Evolutionary conservation across 495 filamentous ascomycete genomes (phyloP).

Genomic region (Xylaria nigripes): DNA sequence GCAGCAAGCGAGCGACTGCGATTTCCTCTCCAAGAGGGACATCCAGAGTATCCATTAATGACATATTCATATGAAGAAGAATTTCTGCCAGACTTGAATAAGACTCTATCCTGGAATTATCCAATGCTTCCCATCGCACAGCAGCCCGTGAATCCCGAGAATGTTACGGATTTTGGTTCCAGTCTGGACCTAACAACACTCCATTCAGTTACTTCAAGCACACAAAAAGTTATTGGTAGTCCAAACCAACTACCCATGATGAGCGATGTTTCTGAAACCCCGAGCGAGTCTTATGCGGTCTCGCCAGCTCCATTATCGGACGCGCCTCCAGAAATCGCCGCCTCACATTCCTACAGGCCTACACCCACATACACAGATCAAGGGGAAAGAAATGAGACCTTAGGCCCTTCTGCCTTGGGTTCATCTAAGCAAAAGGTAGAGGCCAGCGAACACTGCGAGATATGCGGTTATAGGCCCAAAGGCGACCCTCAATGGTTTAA

Average conservation of each 20-base stretch:
- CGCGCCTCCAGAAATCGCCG: background rate
- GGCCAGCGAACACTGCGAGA: conserved; percentile 33
- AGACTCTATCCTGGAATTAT: conserved; percentile 3
- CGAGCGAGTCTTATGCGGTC: conserved; percentile 13
- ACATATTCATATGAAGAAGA: conserved; percentile 6
- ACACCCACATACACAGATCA: conserved; percentile 9
- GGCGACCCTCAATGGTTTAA: conserved; percentile 47
- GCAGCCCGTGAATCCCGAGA: background rate
- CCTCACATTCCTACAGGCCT: conserved; percentile 12
- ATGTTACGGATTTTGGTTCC: conserved; percentile 3
- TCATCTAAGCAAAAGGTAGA: conserved; percentile 27
- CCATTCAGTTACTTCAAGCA: conserved; percentile 4
- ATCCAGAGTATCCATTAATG: conserved; percentile 8
- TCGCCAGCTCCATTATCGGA: conserved; percentile 16
- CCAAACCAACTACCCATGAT: conserved; percentile 12
- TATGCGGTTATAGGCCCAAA: conserved; percentile 44
- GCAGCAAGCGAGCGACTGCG: conserved; percentile 31
- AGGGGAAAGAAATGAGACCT: conserved; percentile 4
- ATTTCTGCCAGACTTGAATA: conserved; percentile 15
- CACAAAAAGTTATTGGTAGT: conserved; percentile 3
- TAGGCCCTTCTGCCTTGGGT: conserved; percentile 3
- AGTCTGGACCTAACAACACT: conserved; percentile 6
- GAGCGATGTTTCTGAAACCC: conserved; percentile 15
- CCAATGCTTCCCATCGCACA: background rate
- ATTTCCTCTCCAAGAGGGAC: conserved; percentile 31